A percentile compares a stretch with the other conserved stretches of the same genome.
Evolutionary conservation across 2,329 filamentous ascomycete genomes (phyloP).

Genomic region (Fusarium nygamai): DNA sequence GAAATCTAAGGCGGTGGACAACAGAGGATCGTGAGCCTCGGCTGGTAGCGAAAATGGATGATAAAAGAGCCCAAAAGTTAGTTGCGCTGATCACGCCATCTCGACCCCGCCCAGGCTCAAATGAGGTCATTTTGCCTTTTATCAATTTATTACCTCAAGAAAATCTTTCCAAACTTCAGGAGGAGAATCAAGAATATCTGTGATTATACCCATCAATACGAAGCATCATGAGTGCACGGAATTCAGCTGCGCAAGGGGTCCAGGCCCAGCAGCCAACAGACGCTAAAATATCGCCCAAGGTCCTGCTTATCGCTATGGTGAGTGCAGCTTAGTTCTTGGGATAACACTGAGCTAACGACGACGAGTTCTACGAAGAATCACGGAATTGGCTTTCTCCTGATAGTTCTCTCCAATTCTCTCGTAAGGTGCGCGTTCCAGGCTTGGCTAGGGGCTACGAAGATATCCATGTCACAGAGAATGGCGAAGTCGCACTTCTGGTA

Average conservation of each 20-base stretch:
- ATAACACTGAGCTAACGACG: not conserved
- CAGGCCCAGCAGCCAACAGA: not conserved
- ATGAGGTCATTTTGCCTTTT: not conserved
- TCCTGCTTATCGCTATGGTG: slow-evolving; percentile 31
- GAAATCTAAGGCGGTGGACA: not conserved
- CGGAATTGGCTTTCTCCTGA: slow-evolving; percentile 15
- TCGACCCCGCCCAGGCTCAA: slow-evolving; percentile 10
- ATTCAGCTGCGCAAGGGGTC: not conserved
- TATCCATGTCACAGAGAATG: slow-evolving; percentile 9
- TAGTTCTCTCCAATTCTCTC: slow-evolving; percentile 15
- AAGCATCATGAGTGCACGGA: not conserved
- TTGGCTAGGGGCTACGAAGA: slow-evolving; percentile 22
- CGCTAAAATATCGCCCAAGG: slow-evolving; percentile 8
- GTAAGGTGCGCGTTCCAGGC: slow-evolving; percentile 17
- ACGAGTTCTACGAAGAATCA: slow-evolving; percentile 25
- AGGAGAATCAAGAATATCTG: rapidly evolving
- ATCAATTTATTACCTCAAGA: slow-evolving; percentile 6
- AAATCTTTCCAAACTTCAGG: not conserved
- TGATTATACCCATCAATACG: not conserved
- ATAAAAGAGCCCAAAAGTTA: not conserved
- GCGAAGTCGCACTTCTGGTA: slow-evolving; percentile 17
- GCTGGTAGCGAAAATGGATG: not conserved
- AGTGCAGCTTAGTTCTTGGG: rapidly evolving
- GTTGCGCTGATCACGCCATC: slow-evolving; percentile 20
- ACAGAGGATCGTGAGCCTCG: slow-evolving; percentile 9